These are phyloP conservation scores for Wickerhamomyces chambardii DNA, from an alignment of 805 yeast genomes.

Conservation along the genomic window DNA sequence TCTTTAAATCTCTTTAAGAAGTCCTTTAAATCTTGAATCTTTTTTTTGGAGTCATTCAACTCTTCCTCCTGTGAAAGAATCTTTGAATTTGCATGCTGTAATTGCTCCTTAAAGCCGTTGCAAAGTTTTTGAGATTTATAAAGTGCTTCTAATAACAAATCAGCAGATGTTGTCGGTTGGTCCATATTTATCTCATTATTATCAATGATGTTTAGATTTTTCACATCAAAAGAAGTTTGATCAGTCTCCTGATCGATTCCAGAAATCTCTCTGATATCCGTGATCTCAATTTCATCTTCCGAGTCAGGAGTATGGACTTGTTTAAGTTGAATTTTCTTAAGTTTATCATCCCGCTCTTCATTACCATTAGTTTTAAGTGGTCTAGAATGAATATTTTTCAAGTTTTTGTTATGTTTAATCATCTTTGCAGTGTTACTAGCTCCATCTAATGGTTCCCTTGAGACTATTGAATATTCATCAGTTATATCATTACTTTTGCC, in stretches of 20 bases:
- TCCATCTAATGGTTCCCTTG: too few species aligned
- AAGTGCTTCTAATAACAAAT: constrained; percentile 28
- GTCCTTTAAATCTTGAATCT: constrained; percentile 12
- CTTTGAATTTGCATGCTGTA: constrained; percentile 19
- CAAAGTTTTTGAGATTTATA: constrained; percentile 28
- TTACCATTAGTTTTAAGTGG: too few species aligned
- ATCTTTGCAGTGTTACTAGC: too few species aligned
- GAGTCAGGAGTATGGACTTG: constrained; percentile 6
- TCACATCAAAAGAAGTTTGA: too few species aligned
- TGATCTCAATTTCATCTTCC: constrained; percentile 29
- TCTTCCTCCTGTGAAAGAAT: constrained; percentile 17
- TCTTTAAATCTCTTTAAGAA: constrained; percentile 16
- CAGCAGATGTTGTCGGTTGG: constrained; percentile 18
- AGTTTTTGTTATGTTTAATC: too few species aligned
- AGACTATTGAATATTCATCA: too few species aligned
- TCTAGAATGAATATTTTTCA: too few species aligned
- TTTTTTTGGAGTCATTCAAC: constrained; percentile 13
- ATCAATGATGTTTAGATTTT: too few species aligned
- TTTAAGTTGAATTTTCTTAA: too few species aligned
- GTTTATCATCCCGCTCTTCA: too few species aligned
- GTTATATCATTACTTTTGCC: not conserved
- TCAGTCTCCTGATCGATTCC: too few species aligned
- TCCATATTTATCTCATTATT: too few species aligned
- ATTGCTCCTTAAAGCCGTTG: constrained; percentile 20
- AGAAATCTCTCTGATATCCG: constrained; percentile 23